phyloP scores from a whole-genome alignment of 106 monocot species.

The Dioscorea alata region DNA sequence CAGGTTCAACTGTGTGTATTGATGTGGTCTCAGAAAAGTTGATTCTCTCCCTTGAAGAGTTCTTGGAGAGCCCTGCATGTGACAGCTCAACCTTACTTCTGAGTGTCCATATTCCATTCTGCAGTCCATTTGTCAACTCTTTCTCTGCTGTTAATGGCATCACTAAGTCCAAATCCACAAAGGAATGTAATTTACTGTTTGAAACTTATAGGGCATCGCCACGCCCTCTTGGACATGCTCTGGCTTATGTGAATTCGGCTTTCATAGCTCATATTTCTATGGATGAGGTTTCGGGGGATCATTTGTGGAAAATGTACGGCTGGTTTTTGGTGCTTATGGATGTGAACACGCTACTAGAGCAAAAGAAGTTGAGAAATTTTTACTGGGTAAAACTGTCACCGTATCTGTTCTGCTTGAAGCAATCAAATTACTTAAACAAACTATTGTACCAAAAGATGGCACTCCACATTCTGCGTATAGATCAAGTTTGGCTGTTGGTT shows the following conservation, averaged over 20 bases:
- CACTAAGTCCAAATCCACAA: background rate
- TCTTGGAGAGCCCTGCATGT: conserved; percentile 37
- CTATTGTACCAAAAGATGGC: conserved; percentile 43
- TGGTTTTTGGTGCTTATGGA: conserved; percentile 82
- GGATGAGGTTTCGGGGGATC: conserved; percentile 20
- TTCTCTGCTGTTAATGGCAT: background rate
- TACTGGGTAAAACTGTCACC: conserved; percentile 50
- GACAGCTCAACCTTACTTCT: conserved; percentile 43
- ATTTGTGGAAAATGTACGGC: conserved; percentile 27
- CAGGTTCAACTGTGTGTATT: conserved; percentile 37
- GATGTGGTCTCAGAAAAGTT: conserved; percentile 26
- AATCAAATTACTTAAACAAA: conserved; percentile 43
- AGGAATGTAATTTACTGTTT: conserved; percentile 24
- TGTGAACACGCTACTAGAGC: conserved; percentile 48
- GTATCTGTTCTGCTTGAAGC: conserved; percentile 53
- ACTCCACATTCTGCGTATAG: conserved; percentile 45
- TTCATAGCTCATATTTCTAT: conserved; percentile 44
- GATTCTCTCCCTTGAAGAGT: conserved; percentile 48
- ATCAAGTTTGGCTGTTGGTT: conserved; percentile 59
- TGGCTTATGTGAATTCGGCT: conserved; percentile 74
- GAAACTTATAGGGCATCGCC: conserved; percentile 72
- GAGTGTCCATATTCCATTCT: conserved; percentile 57
- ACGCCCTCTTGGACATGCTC: conserved; percentile 69
- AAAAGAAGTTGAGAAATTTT: conserved; percentile 50
- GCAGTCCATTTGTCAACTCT: conserved; percentile 10